Evolutionary conservation across 805 yeast genomes (phyloP).

Genomic region (Zygotorulaspora chibaensis): DNA sequence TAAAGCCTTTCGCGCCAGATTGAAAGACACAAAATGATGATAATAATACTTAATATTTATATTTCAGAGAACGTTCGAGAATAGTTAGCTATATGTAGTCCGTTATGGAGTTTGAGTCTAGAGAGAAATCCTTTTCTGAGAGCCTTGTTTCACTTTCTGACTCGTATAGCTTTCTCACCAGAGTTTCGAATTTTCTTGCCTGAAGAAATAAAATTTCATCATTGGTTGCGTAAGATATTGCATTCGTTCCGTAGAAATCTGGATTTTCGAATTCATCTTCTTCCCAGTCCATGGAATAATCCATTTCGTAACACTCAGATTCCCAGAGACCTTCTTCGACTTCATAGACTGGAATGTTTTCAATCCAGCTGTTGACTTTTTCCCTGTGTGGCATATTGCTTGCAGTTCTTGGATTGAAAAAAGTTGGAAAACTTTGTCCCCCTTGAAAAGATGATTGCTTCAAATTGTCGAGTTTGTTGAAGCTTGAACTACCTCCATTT

Average conservation of each 20-base stretch:
- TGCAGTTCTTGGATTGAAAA: slow-evolving; percentile 59
- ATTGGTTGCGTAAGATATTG: slow-evolving; percentile 12
- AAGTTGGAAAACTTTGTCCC: slow-evolving; percentile 38
- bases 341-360: slow-evolving; percentile 46
- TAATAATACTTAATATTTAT: background rate
- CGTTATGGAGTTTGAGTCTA: slow-evolving; percentile 8
- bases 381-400: slow-evolving; percentile 62
- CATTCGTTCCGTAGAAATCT: slow-evolving; percentile 2
- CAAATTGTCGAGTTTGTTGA: background rate
- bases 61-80: background rate
- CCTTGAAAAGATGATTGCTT: background rate
- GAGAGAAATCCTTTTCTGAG: slow-evolving; percentile 4
- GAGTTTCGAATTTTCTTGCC: slow-evolving; percentile 24
- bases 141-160: slow-evolving; percentile 10
- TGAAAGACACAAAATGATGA: background rate
- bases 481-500: background rate
- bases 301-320: slow-evolving; percentile 23
- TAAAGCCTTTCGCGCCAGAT: background rate
- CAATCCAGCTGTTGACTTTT: slow-evolving; percentile 63
- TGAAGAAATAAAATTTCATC: slow-evolving; percentile 28
- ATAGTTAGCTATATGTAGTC: slow-evolving; percentile 12
- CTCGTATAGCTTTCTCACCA: slow-evolving; percentile 23
- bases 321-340: slow-evolving; percentile 17
- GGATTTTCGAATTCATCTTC: slow-evolving; percentile 30
- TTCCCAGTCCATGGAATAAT: slow-evolving; percentile 32